Evolutionary conservation across 768 basidiomycete genomes (phyloP).

Genomic region (Boletus sp.): DNA sequence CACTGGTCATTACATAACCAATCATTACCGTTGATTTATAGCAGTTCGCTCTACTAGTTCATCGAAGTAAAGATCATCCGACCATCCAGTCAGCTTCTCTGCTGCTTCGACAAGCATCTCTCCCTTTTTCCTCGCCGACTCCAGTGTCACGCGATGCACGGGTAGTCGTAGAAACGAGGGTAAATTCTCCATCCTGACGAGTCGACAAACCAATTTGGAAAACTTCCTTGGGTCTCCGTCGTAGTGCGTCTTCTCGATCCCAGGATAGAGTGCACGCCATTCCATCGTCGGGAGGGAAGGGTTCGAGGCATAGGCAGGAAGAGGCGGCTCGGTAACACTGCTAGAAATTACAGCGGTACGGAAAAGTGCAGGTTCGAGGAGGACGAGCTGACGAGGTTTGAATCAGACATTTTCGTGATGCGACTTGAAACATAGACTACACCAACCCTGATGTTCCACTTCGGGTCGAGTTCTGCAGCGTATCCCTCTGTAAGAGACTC

Average conservation of each 20-base stretch:
- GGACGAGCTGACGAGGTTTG: constrained; percentile 12
- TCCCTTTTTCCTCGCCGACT: constrained; percentile 22
- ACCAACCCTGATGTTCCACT: constrained; percentile 37
- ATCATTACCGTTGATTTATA: background rate
- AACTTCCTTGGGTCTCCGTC: constrained; percentile 28
- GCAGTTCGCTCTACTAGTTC: background rate
- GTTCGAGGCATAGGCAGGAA: constrained; percentile 21
- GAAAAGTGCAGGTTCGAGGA: constrained; percentile 26
- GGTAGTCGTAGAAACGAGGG: constrained; percentile 21
- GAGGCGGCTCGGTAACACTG: constrained; percentile 10
- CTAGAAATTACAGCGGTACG: constrained; percentile 18
- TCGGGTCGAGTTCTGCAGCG: constrained; percentile 33
- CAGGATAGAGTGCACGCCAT: constrained; percentile 21
- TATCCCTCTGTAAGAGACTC: constrained; percentile 34
- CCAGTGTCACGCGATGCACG: constrained; percentile 23
- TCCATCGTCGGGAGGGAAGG: constrained; percentile 25
- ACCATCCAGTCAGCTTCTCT: constrained; percentile 22
- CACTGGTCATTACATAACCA: too few species aligned
- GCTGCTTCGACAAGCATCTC: constrained; percentile 19
- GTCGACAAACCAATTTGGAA: constrained; percentile 14
- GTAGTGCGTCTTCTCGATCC: constrained; percentile 16
- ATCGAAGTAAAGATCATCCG: constrained; percentile 19
- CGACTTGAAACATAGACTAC: background rate
- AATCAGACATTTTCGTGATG: background rate
- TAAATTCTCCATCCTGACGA: constrained; percentile 15